Evolutionary conservation across 306 rosid genomes (phyloP).

Genomic region (Cicer chorassanicum): DNA sequence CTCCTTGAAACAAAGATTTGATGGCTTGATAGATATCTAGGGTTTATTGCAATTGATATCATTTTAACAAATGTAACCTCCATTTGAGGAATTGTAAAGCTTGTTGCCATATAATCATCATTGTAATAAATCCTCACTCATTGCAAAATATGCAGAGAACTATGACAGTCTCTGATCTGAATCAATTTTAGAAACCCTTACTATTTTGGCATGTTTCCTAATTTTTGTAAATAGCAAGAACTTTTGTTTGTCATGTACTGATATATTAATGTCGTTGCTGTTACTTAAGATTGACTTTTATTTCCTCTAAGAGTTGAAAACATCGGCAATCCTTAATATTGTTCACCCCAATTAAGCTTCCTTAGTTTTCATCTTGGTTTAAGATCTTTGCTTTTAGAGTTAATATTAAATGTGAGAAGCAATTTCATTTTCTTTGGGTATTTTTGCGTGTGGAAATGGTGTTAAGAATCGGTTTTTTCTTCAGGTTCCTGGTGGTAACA

Average conservation of each 20-base stretch:
- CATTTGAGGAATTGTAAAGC: constrained; percentile 9
- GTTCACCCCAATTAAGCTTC: not conserved
- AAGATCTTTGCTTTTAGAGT: not conserved
- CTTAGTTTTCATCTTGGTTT: not conserved
- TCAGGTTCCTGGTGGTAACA: constrained; percentile 98
- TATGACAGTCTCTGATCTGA: not conserved
- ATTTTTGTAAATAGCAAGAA: not conserved
- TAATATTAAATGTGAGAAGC: not conserved
- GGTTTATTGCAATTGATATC: not conserved
- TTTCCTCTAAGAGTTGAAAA: not conserved
- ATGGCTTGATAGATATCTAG: not conserved
- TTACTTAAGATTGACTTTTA: not conserved
- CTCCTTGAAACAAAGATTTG: not conserved
- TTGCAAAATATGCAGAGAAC: not conserved
- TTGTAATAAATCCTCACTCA: not conserved
- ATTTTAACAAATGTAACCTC: not conserved
- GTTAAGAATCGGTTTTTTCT: constrained; percentile 41
- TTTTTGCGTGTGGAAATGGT: constrained; percentile 15
- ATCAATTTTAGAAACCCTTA: not conserved
- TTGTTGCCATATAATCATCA: not conserved
- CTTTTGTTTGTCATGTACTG: not conserved
- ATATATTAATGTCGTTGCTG: not conserved
- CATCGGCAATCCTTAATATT: not conserved
- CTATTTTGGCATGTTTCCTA: constrained; percentile 6
- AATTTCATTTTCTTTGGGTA: constrained; percentile 17